Conservation (phyloP, 2,329 filamentous ascomycete species). For the Fusarium agapanthi region DNA sequence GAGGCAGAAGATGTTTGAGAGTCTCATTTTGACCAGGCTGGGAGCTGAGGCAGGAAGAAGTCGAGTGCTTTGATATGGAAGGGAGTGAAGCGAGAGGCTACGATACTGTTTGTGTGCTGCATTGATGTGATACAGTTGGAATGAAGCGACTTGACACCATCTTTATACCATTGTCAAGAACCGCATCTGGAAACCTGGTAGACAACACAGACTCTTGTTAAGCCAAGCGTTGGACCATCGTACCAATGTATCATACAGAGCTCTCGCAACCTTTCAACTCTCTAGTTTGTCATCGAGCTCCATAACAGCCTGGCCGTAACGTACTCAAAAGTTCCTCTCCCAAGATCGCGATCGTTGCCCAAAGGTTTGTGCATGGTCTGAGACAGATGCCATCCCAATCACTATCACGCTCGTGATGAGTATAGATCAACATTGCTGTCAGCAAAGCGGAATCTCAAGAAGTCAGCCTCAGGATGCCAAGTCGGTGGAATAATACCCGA, state of each 20-base stretch:
- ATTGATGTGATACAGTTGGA: background rate
- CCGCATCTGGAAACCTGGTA: accelerated
- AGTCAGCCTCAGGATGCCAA: background rate
- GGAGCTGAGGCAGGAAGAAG: too few species aligned
- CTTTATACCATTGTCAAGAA: background rate
- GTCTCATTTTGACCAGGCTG: background rate
- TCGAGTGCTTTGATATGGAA: background rate
- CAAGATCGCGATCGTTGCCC: background rate
- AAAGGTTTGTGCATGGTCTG: accelerated
- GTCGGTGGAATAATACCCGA: background rate
- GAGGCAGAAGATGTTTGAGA: background rate
- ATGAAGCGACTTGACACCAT: accelerated
- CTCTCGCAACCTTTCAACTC: accelerated
- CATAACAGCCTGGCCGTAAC: accelerated
- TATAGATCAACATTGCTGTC: background rate
- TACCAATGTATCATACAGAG: accelerated
- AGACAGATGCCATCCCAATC: background rate
- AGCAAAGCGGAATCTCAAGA: accelerated
- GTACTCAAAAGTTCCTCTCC: background rate
- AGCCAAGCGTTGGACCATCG: accelerated
- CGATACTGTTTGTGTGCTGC: background rate
- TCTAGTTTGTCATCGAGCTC: too few species aligned
- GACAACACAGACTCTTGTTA: background rate
- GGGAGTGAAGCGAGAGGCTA: background rate
- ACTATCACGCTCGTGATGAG: accelerated